Percentiles rank a stretch among this genome's conserved stretches.
Evolutionary conservation across 2,329 filamentous ascomycete genomes (phyloP).

Genomic region (Aspergillus aculeatus): DNA sequence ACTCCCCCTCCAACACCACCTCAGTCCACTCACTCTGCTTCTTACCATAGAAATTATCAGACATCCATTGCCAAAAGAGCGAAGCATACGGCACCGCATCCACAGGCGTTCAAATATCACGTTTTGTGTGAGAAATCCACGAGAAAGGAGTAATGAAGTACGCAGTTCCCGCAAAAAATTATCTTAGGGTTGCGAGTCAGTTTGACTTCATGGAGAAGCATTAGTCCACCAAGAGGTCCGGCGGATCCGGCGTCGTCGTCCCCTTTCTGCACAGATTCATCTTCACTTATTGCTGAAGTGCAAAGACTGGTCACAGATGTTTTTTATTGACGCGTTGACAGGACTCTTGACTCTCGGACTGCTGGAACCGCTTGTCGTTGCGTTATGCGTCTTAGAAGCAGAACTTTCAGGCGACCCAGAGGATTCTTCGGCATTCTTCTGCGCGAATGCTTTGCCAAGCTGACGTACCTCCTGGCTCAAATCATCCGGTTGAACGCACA

Average conservation of each 20-base stretch:
- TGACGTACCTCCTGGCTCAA: slow-evolving; percentile 3
- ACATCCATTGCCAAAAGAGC: not conserved
- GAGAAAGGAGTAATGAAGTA: too few relatives aligned
- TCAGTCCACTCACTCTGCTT: not conserved
- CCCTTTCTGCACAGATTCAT: not conserved
- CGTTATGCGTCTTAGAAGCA: not conserved
- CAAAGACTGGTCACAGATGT: not conserved
- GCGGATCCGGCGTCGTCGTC: not conserved
- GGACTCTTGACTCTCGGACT: not conserved
- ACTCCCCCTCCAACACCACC: not conserved
- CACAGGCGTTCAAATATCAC: too few relatives aligned
- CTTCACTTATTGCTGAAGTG: not conserved
- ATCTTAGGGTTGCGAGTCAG: not conserved
- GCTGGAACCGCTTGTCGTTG: not conserved
- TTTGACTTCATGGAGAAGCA: not conserved
- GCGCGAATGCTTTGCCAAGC: not conserved
- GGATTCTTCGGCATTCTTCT: not conserved
- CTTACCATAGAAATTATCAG: not conserved
- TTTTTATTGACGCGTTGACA: not conserved
- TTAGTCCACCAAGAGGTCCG: too few relatives aligned
- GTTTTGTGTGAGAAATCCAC: too few relatives aligned
- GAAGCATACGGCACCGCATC: not conserved
- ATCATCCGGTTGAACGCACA: slow-evolving; percentile 11
- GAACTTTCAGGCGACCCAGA: not conserved
- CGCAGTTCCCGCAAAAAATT: too few relatives aligned